phyloP scores from a whole-genome alignment of 306 rosid genomes.

The Rubus parviflorus region DNA sequence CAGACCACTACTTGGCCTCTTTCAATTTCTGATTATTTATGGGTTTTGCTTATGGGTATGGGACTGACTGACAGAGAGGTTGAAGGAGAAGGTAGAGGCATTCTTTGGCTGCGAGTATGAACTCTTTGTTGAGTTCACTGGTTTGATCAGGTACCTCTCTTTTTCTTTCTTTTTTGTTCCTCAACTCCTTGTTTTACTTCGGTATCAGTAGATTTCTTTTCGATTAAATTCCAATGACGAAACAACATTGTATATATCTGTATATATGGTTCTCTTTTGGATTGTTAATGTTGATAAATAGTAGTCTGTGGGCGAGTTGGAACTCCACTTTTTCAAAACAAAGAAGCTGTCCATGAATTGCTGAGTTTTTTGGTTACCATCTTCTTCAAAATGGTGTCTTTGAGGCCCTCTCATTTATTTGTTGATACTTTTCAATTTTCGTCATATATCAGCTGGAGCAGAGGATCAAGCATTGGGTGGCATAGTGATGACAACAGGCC shows the following conservation, averaged over 20 bases:
- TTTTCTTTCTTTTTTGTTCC: neutral
- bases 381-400: neutral
- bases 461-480: conserved; percentile 95
- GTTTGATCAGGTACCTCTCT: conserved; percentile 70
- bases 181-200: neutral
- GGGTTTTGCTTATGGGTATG: conserved; percentile 2
- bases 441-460: conserved; percentile 60
- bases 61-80: conserved; percentile 57
- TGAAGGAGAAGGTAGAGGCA: conserved; percentile 88
- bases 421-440: conserved; percentile 5
- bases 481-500: conserved; percentile 93
- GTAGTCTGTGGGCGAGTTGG: neutral
- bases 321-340: neutral
- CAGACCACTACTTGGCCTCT: neutral
- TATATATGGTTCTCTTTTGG: no score
- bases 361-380: conserved; percentile 2
- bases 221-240: neutral
- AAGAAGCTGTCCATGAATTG: neutral
- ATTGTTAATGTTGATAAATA: neutral
- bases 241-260: no score
- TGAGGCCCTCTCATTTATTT: neutral
- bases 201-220: no score
- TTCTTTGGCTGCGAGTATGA: conserved; percentile 77
- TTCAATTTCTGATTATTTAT: neutral
- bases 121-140: conserved; percentile 84